These are phyloP conservation scores for Nothophaeocryptopus gaeumannii DNA, from an alignment of 2,329 filamentous ascomycete genomes.

Conservation along the genomic window DNA sequence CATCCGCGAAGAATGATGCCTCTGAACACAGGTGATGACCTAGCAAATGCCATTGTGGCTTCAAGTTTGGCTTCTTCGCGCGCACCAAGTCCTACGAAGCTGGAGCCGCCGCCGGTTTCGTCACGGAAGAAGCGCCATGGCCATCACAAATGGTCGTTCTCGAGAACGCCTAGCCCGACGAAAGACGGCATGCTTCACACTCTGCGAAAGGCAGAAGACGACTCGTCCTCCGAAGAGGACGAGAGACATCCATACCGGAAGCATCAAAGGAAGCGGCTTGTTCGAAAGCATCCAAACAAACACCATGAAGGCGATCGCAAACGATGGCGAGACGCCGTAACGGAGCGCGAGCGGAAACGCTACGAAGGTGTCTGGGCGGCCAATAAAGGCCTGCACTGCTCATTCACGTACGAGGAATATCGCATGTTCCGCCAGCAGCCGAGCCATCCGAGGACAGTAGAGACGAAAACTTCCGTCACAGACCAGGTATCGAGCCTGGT, in stretches of 20 bases:
- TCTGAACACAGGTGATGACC: constrained; percentile 59
- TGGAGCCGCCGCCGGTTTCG: constrained; percentile 40
- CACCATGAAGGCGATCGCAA: constrained; percentile 72
- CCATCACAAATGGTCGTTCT: constrained; percentile 33
- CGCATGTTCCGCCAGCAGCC: constrained; percentile 9
- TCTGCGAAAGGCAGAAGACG: constrained; percentile 54
- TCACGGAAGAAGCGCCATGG: constrained; percentile 19
- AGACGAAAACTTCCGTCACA: constrained; percentile 9
- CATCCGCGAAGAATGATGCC: constrained; percentile 41
- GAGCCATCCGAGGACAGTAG: constrained; percentile 7
- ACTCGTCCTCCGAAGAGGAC: constrained; percentile 37
- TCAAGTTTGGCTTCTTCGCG: constrained; percentile 64
- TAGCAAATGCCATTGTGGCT: constrained; percentile 73
- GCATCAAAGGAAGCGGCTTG: constrained; percentile 58
- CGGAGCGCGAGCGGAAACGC: constrained; percentile 68
- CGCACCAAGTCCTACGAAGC: constrained; percentile 41
- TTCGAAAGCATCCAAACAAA: constrained; percentile 61
- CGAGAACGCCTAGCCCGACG: constrained; percentile 43
- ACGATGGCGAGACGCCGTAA: constrained; percentile 74
- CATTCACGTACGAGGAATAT: constrained; percentile 27
- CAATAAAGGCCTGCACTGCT: constrained; percentile 60
- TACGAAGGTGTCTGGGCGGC: constrained; percentile 85
- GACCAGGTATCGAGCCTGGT: constrained; percentile 62
- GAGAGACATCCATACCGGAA: constrained; percentile 47
- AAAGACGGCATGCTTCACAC: constrained; percentile 61